Conservation (phyloP, 495 filamentous ascomycete species). For the Talaromyces wortmannii region DNA sequence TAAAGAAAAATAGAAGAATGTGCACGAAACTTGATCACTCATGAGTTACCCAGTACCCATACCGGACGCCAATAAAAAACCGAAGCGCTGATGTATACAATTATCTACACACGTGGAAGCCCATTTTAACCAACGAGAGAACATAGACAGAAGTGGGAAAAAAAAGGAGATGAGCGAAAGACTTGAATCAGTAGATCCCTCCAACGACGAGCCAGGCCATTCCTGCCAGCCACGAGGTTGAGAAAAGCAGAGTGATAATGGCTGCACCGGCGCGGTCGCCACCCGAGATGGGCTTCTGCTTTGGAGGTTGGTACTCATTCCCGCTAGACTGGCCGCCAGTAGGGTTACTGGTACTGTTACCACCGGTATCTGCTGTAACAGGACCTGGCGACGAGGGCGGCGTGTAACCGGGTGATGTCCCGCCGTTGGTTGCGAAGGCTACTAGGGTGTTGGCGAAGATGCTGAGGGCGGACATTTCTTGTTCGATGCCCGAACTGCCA, state of each 20-base stretch:
- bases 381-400: slow-evolving; percentile 27
- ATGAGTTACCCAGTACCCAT: not conserved
- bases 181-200: slow-evolving; percentile 3
- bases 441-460: slow-evolving; percentile 49
- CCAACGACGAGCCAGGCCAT: slow-evolving; percentile 36
- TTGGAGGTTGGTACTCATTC: slow-evolving; percentile 10
- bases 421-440: slow-evolving; percentile 11
- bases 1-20: no score
- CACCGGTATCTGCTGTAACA: slow-evolving; percentile 50
- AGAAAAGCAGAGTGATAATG: slow-evolving; percentile 54
- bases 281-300: slow-evolving; percentile 35
- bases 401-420: not conserved
- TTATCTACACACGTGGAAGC: not conserved
- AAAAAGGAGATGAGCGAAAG: not conserved
- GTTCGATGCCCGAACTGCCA: slow-evolving; percentile 40
- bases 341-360: slow-evolving; percentile 58
- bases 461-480: slow-evolving; percentile 55
- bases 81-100: not conserved
- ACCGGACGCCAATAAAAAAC: not conserved
- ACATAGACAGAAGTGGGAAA: not conserved
- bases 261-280: slow-evolving; percentile 59
- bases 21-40: no score
- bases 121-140: not conserved
- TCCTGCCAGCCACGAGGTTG: slow-evolving; percentile 43
- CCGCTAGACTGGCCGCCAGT: slow-evolving; percentile 41